Evolutionary conservation across 345 rosid species (phyloP), one percentile per base, ranked within the genome.

Genomic region (Corchorus olitorius): DNA sequence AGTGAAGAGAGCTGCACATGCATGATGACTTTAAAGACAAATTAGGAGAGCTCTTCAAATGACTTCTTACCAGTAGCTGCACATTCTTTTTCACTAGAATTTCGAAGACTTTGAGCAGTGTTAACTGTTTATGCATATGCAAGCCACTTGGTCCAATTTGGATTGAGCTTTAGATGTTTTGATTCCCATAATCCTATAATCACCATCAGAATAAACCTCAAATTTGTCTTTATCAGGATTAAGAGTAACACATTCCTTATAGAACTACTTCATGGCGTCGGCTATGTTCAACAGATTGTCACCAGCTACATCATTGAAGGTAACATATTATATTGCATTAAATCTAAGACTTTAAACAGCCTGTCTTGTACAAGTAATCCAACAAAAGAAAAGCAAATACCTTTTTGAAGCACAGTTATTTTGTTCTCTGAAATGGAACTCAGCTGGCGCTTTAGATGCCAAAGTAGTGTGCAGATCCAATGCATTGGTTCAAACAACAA

Each of bases 381-480:
- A 48, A 48, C 10, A 48, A 48, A 45, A 9, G 6, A 14, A 14
- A 48, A 48, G 6, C 10, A 27, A 27, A 27, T 8, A 46, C 72
- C 72, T 1, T 7, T 1, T 0, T 0, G 2, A 49, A 22, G 20
- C 20, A 68, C 12, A 49, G 14, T 14, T 4, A 68, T 48, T 48
- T 27, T 27, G 20, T 8, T 13, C 7, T 68, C 58, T 4, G 5
- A n/a, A n/a, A 3, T 27, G 27, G 14, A 68, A 48, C n/a, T n/a
- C n/a, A 1, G 1, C 1, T 49, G 43, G 8, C 59, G 73, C 14
- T 12, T 69, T 22, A 50, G 22, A 0, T 50, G 49, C 59, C 19
- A 16, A 17, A 69, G 50, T 45, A 69, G 45, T 49, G 73, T 69
- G 73, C 22, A 16, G 8, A 69, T 50, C 41, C 41, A 68, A 68